Evolutionary conservation across 768 basidiomycete genomes (phyloP).

Genomic region (Pholiota molesta): DNA sequence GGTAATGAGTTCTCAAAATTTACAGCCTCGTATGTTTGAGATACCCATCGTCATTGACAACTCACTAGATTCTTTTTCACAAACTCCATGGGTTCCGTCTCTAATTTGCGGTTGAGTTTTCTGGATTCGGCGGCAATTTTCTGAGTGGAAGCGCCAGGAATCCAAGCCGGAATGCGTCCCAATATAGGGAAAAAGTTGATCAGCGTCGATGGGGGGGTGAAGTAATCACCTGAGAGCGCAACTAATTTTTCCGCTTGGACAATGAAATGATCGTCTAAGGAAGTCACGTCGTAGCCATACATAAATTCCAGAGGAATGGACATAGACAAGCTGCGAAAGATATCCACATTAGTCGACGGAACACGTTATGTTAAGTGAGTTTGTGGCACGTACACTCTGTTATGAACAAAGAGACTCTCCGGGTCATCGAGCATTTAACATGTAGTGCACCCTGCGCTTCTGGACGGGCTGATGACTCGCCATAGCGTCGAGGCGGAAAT

Average conservation of each 20-base stretch:
- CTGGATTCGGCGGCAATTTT: conserved; percentile 7
- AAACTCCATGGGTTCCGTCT: conserved; percentile 7
- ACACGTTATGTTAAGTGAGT: background rate
- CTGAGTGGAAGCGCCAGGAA: conserved; percentile 5
- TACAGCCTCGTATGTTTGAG: background rate
- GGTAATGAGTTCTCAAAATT: too few relatives aligned
- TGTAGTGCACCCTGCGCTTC: conserved; percentile 10
- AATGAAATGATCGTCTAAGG: conserved; percentile 36
- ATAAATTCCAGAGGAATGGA: conserved; percentile 23
- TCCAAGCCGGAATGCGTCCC: conserved; percentile 11
- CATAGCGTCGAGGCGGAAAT: conserved; percentile 16
- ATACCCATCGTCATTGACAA: background rate
- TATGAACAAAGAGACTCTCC: conserved; percentile 10
- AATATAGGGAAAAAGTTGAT: conserved; percentile 13
- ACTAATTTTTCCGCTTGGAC: conserved; percentile 30
- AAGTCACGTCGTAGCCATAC: conserved; percentile 37
- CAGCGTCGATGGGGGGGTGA: conserved; percentile 11
- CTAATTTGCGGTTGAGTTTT: background rate
- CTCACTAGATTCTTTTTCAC: conserved; percentile 5
- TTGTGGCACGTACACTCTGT: conserved; percentile 4
- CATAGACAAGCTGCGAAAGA: conserved; percentile 34
- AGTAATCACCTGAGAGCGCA: background rate
- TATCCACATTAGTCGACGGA: conserved; percentile 20
- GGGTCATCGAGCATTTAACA: conserved; percentile 11
- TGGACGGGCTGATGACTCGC: conserved; percentile 7